Evolutionary conservation across 1,284 basidiomycete genomes (phyloP), one percentile per base, ranked within the genome.

Genomic region (Somion occarium): DNA sequence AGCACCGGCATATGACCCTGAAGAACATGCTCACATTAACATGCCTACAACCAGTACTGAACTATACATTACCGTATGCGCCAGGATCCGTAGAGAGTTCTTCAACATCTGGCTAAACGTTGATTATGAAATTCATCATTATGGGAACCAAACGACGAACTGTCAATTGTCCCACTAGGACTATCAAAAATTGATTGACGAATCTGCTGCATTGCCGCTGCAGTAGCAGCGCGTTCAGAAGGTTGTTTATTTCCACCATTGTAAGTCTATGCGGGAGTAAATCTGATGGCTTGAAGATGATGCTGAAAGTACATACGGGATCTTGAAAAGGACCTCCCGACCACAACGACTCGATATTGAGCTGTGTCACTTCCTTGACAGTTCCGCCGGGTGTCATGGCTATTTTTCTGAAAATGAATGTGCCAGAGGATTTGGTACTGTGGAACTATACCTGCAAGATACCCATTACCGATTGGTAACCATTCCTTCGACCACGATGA

Each of bases 281-380:
- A n/a, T n/a, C n/a, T n/a, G n/a, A n/a, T n/a, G n/a, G n/a, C n/a
- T 41, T 26, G 34, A 50, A n/a, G 7, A 24, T 44, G 20, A 46
- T 42, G 38, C 19, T 19, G 38, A 53, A 38, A 30, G 24, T 48
- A 78, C 73, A 47, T 57, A 79, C 85, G 19, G 78, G 72, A 59
- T 85, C 78, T 46, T 78, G 72, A 56, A 85, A 86, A 3, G 83
- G 82, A 1, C 85, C 85, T n/a, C 85, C 85, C 25, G 80, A 75
- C 86, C 87, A 89, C 11, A 89, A 68, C 12, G 80, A 81, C 61
- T 89, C 86, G 44, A 89, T 83, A 60, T 89, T 88, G 38, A 89
- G 66, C 57, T 85, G 82, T 4, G 76, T 80, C 3, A 69, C 69
- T 62, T 89, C 86, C 39, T 78, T 73, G 1, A 64, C 59, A 1